phyloP scores from a whole-genome alignment of 495 filamentous ascomycete genomes.

The Niebla homalea region DNA sequence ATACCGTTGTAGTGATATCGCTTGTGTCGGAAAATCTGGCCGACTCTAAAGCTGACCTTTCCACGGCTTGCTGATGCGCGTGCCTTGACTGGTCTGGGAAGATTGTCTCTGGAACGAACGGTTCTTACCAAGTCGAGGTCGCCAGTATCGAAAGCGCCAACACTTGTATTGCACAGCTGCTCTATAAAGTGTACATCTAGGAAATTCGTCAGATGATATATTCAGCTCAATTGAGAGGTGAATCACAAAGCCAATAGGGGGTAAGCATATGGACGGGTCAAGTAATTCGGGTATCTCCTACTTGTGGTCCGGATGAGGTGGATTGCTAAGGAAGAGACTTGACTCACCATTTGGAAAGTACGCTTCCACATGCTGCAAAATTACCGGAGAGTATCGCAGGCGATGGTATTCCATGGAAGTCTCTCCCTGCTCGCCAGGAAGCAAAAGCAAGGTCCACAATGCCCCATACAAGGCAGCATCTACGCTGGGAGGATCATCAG shows the following conservation, averaged over 20 bases:
- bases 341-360: constrained; percentile 29
- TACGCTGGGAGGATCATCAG: constrained; percentile 32
- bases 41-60: constrained; percentile 57
- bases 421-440: constrained; percentile 26
- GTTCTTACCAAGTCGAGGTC: constrained; percentile 41
- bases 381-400: constrained; percentile 49
- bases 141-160: constrained; percentile 30
- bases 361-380: constrained; percentile 51
- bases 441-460: constrained; percentile 64
- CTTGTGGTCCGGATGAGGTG: neutral
- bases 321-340: constrained; percentile 13
- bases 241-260: no score
- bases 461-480: constrained; percentile 60
- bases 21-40: constrained; percentile 72
- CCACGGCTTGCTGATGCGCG: constrained; percentile 23
- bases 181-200: constrained; percentile 51
- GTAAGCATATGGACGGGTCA: no score
- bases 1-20: constrained; percentile 69
- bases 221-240: no score
- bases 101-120: constrained; percentile 46
- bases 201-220: no score
- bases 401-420: constrained; percentile 35
- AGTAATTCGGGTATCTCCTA: neutral
- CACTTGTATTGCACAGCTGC: constrained; percentile 48
- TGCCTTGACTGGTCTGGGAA: constrained; percentile 39